Conservation (phyloP, 2,329 filamentous ascomycete species). For the Triangularia verruculosa region DNA sequence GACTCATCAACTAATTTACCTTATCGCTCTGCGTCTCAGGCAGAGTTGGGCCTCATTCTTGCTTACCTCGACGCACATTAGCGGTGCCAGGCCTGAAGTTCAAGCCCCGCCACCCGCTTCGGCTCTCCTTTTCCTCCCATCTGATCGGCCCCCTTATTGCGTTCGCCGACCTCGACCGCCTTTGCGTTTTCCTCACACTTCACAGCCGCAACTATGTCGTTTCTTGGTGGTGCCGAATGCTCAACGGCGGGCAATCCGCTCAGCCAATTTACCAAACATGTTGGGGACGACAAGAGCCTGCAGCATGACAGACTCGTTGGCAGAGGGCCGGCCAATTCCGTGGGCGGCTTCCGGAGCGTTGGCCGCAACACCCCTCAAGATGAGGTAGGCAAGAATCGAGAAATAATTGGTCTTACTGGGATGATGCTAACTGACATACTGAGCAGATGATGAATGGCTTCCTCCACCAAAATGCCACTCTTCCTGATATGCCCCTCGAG, state of each 20-base stretch:
- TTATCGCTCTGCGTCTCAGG: neutral
- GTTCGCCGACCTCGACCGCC: neutral
- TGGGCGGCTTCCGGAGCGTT: slow-evolving; percentile 75
- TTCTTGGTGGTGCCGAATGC: slow-evolving; percentile 93
- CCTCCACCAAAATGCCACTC: slow-evolving; percentile 69
- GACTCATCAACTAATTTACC: neutral
- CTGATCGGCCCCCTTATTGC: neutral
- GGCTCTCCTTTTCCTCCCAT: slow-evolving; percentile 2
- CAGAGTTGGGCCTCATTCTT: neutral
- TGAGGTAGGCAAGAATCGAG: slow-evolving; percentile 47
- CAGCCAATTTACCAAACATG: slow-evolving; percentile 95
- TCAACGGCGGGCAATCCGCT: slow-evolving; percentile 94
- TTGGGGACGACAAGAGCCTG: slow-evolving; percentile 91
- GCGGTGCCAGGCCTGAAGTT: neutral
- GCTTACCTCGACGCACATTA: neutral
- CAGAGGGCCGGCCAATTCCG: slow-evolving; percentile 64
- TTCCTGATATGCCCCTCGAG: slow-evolving; percentile 54
- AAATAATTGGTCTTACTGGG: neutral
- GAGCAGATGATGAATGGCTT: slow-evolving; percentile 88
- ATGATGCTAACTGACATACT: slow-evolving; percentile 1
- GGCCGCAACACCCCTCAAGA: slow-evolving; percentile 69
- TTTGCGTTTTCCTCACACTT: neutral
- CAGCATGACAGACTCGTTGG: slow-evolving; percentile 87
- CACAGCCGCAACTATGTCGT: slow-evolving; percentile 65
- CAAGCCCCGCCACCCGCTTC: neutral